Conservation (phyloP, 768 basidiomycete species). For the Pleurotus sapidus region DNA sequence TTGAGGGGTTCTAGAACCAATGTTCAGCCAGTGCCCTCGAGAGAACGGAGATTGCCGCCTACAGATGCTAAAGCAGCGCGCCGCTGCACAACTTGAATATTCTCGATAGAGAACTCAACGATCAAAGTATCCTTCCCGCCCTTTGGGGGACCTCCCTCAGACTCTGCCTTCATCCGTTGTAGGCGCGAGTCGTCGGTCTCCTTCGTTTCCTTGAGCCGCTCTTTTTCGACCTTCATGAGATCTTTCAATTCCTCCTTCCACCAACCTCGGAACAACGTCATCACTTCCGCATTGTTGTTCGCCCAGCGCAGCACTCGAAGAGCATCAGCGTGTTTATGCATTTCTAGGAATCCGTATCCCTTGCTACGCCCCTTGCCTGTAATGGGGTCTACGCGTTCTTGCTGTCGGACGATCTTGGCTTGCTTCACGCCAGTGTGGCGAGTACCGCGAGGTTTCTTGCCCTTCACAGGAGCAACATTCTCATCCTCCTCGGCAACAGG, state of each 20-base stretch:
- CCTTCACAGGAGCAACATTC: slow-evolving; percentile 15
- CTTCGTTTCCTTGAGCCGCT: slow-evolving; percentile 37
- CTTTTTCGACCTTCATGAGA: slow-evolving; percentile 53
- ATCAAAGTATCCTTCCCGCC: slow-evolving; percentile 55
- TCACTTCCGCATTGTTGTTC: slow-evolving; percentile 80
- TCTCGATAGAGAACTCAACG: slow-evolving; percentile 97
- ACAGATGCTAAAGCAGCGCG: slow-evolving; percentile 43
- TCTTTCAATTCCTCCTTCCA: slow-evolving; percentile 77
- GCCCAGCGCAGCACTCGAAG: slow-evolving; percentile 90
- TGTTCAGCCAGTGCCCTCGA: not conserved
- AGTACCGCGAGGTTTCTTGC: slow-evolving; percentile 24
- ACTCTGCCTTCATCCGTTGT: slow-evolving; percentile 59
- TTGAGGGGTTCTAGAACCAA: slow-evolving; percentile 3
- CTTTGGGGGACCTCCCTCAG: slow-evolving; percentile 37
- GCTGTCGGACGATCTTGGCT: slow-evolving; percentile 87
- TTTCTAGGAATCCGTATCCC: slow-evolving; percentile 95
- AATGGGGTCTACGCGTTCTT: slow-evolving; percentile 84
- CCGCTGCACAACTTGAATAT: slow-evolving; percentile 83
- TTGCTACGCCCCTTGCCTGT: slow-evolving; percentile 86
- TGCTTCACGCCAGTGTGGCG: slow-evolving; percentile 65
- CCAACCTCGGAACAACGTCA: slow-evolving; percentile 71
- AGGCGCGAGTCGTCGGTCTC: slow-evolving; percentile 40
- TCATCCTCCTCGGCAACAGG: slow-evolving; percentile 24
- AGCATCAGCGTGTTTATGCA: slow-evolving; percentile 85
- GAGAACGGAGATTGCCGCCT: slow-evolving; percentile 4